Evolutionary conservation across 169 alveolate genomes (phyloP), one percentile per base, ranked within the genome.

Genomic region (Eimeria tenella): DNA sequence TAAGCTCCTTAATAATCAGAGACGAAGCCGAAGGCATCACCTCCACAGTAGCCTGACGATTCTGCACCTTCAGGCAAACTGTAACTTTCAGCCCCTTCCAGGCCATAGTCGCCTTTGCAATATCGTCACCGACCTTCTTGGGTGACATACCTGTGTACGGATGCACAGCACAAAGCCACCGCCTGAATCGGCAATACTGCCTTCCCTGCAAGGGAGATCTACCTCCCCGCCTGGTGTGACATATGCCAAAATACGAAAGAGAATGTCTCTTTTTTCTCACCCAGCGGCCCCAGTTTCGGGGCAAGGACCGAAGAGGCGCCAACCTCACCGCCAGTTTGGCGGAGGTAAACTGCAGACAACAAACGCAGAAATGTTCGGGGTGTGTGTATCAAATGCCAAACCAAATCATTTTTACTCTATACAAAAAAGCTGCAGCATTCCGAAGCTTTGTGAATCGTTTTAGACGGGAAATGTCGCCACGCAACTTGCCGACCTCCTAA

Each of bases 211-310:
- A 31, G 42, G 42, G 42, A 0, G 42, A 31, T 31, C 42, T 31
- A 2, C 42, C 0, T 31, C 42, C 42, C 42, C 42, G 42, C 42
- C 42, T 31, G 42, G 42, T 31, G 42, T 31, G 42, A 2, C 42
- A 31, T 31, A 31, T 31, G 42, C 42, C 42, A 31, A 31, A 31
- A 31, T 31, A 31, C 42, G 42, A 0, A 31, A 5, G 8, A 71
- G 49, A 71, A 25, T 0, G n/a, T 6, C 9, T 71, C 2, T 6
- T 5, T 25, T 15, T 13, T 31, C 90, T 5, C 62, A 83, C 99
- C 99, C 71, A 98, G 97, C 53, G 99, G 99, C 93, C 99, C 99
- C 88, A 98, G 97, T 96, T 99, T 99, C 9, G 99, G 99, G 62
- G 99, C 99, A 55, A 99, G 98, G 83, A 98, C 99, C 53, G 99